Base-by-base conservation (phyloP, 2,329 filamentous ascomycete genomes). In the Fusarium pseudocircinatum region DNA sequence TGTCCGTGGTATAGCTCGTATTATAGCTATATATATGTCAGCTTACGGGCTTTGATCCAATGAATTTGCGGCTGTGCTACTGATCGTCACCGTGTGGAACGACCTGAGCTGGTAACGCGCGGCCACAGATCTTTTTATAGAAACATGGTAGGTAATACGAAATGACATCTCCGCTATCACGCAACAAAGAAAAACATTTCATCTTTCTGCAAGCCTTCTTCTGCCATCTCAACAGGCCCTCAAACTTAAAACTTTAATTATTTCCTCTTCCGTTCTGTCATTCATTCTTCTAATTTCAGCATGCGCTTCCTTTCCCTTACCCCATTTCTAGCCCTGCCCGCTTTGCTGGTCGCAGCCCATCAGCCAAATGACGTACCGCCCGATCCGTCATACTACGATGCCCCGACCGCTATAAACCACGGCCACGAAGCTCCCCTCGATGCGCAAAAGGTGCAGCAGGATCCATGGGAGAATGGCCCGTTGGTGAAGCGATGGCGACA, bases 111-210 rank as follows among this genome's bases (percentile, higher is more conserved):
- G 6, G 26, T 66, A 46, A 69, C 65, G 50, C 67, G 67, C 63
- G 65, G 63, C 65, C 49, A 46, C 2, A 2, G 7, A 7, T 70
- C 67, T 69, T 69, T 69, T 69, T 69, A 69, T 69, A 69, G 66
- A 20, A 69, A 69, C 66, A 49, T 12, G 1, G n/a, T 57, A 32
- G 13, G 40, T 58, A 49, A 49, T 58, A 58, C 54, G 54, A 58
- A 32, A 28, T 49, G 15, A 37, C 12, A 37, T 58, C 54, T 58
- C 54, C 54, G 54, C 54, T n/a, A 46, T 58, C 32, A 58, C 40
- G 54, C 40, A 37, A 58, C 24, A 37, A 49, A n/a, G 20, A 30
- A 58, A 54, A 58, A 49, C 39, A 58, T 20, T 22, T 22, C 3
- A 10, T n/a, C 11, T 36, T n/a, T 7, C 9, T 7, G 6, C 20